Base-by-base conservation (phyloP, 2,329 filamentous ascomycete species). In the Coniella vitis region DNA sequence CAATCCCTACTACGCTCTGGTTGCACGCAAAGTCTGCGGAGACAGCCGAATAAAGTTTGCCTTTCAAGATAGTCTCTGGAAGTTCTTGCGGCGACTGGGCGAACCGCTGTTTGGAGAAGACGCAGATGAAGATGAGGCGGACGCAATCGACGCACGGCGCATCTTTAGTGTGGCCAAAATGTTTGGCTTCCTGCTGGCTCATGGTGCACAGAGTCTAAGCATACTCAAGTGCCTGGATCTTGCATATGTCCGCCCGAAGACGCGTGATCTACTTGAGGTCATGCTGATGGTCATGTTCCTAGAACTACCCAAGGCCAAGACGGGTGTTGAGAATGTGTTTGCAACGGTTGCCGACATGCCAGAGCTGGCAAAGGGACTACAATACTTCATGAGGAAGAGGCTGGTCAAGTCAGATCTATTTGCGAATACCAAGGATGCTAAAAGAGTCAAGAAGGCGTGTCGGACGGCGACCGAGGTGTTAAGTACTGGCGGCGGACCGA, bases 1-100 rank as follows among this genome's bases (percentile, higher is more conserved):
- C 67, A 98, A 98, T 60, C 87, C 87, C 0, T 98, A 95, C 69
- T 98, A 98, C 63, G 87, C 87, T 0, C 72, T 95, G 1, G 83
- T 98, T 34, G 90, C 89, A 9, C 80, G 79, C 41, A 83, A 84
- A 55, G 75, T 96, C 8, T 94, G 90, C 60, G 73, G 73, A 3
- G 87, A 90, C 52, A 81, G 81, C 56, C 81, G 83, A 58, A 76
- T 94, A 56, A 81, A 82, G 53, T 91, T 91, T 69, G 84, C 87
- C 1, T 94, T 97, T 62, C 87, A 93, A 62, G 90, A 91, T 59
- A 81, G 84, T 7, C 71, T 97, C 1, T 95, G 90, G 83, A 88
- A 86, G 57, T 73, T 91, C 9, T 94, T 96, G 66, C 84, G 86
- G 59, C 77, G 81, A 32, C 79, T 96, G 66, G 91, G 90, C n/a